phyloP scores from a whole-genome alignment of 768 basidiomycete species.

The Galerina marginata region DNA sequence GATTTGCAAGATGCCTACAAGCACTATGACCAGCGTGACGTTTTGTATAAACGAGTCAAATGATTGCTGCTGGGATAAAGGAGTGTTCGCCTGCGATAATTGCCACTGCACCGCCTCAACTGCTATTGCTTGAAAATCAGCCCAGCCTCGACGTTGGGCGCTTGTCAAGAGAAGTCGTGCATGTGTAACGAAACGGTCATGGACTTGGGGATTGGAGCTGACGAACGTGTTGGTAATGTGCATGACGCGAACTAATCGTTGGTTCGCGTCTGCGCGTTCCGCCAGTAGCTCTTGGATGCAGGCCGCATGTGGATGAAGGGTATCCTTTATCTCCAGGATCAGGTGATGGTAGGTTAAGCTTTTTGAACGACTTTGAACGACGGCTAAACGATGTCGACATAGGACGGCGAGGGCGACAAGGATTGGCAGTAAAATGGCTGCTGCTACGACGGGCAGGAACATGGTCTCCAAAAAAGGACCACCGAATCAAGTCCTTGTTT shows the following conservation, averaged over 20 bases:
- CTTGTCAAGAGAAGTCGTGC: constrained; percentile 35
- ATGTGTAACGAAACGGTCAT: constrained; percentile 37
- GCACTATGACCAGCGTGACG: constrained; percentile 44
- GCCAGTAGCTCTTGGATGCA: constrained; percentile 25
- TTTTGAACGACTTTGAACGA: neutral
- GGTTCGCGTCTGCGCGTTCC: constrained; percentile 42
- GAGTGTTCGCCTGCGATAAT: constrained; percentile 5
- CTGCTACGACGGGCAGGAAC: neutral
- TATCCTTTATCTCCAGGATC: neutral
- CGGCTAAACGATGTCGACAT: neutral
- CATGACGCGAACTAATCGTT: constrained; percentile 39
- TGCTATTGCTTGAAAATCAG: constrained; percentile 34
- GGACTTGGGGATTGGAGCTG: constrained; percentile 37
- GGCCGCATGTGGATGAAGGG: constrained; percentile 19
- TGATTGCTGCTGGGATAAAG: neutral
- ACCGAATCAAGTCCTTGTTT: no score
- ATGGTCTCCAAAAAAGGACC: neutral
- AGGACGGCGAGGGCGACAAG: neutral
- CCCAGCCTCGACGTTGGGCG: constrained; percentile 38
- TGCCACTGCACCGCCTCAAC: constrained; percentile 34
- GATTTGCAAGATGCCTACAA: constrained; percentile 46
- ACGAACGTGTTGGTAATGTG: constrained; percentile 59
- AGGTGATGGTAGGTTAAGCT: neutral
- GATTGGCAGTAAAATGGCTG: neutral
- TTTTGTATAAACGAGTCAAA: constrained; percentile 49